Base-by-base conservation (phyloP, 2,329 filamentous ascomycete species). In the Hymenoscyphus repandus region DNA sequence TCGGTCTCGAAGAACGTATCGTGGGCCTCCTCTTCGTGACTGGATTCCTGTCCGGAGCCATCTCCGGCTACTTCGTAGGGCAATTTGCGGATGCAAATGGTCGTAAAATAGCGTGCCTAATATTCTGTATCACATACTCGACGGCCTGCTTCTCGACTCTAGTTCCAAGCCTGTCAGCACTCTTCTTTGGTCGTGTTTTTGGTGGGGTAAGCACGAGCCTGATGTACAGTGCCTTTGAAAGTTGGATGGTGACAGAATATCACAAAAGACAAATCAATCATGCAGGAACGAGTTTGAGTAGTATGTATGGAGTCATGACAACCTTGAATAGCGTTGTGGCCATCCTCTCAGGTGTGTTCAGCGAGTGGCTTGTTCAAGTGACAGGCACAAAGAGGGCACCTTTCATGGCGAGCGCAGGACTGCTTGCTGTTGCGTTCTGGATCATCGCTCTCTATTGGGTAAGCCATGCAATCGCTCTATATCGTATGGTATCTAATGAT, bases 171-270 rank as follows among this genome's bases (percentile, higher is more conserved):
- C 50, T 73, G 1, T 62, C 66, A 4, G 46, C 78, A 10, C 67
- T 84, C 5, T 75, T 80, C 47, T 49, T 71, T 1, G 80, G 80
- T 11, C 70, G 80, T 44, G 63, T 77, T 0, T 69, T 81, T 3
- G 78, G 77, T 18, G 80, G 80, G 0, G 53, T 82, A 41, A 74
- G 73, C 27, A 77, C 78, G 32, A 80, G 77, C 22, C 64, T 83
- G 37, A 69, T 83, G 30, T 82, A 78, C 68, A 79, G 73, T 39
- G 76, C 74, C 5, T 82, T 82, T 55, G 79, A 83, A 63, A 78
- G 75, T 58, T 83, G 79, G 79, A 77, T 83, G 70, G 74, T 83
- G 27, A 73, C 76, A 42, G 78, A 83, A 58, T 82, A 74, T 58
- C 74, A 78, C 44, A 66, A 69, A 38, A 66, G 72, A 38, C 69